Conservation (phyloP, 1,139 yeast genomes). For the Chernovozyma aurita region DNA sequence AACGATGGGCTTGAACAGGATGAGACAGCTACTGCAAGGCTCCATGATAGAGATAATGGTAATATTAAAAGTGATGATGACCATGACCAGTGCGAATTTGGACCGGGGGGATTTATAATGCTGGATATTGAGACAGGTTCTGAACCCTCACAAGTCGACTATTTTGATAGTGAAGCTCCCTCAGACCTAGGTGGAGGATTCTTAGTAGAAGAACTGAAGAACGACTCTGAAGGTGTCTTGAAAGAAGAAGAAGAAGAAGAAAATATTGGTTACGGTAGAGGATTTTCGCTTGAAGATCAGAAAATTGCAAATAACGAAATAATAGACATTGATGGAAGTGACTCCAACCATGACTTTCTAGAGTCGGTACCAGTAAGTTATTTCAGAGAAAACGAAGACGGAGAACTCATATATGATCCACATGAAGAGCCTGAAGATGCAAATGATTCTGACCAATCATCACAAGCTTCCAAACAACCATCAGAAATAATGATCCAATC, state of each 20-base stretch:
- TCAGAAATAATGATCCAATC: too few relatives aligned
- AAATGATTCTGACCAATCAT: too few relatives aligned
- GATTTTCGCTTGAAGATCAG: conserved; percentile 2
- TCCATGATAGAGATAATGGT: background rate
- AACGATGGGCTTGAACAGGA: background rate
- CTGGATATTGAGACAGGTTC: too few relatives aligned
- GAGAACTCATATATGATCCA: conserved; percentile 21
- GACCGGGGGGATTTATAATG: too few relatives aligned
- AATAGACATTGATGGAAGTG: background rate
- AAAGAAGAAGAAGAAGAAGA: conserved; percentile 7
- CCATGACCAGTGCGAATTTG: too few relatives aligned
- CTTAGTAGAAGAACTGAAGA: conserved; percentile 1
- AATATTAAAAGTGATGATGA: background rate
- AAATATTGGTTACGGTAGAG: background rate
- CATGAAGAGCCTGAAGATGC: background rate
- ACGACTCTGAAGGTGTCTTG: background rate
- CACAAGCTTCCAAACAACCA: too few relatives aligned
- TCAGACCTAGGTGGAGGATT: conserved; percentile 2
- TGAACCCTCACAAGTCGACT: background rate
- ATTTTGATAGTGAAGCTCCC: background rate
- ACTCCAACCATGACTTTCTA: conserved; percentile 9
- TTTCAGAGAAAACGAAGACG: conserved; percentile 15
- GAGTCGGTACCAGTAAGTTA: conserved; percentile 11
- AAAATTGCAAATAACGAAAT: background rate
- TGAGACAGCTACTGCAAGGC: background rate